These are phyloP conservation scores for Niebla homalea DNA, from an alignment of 495 filamentous ascomycete species.

Conservation along the genomic window DNA sequence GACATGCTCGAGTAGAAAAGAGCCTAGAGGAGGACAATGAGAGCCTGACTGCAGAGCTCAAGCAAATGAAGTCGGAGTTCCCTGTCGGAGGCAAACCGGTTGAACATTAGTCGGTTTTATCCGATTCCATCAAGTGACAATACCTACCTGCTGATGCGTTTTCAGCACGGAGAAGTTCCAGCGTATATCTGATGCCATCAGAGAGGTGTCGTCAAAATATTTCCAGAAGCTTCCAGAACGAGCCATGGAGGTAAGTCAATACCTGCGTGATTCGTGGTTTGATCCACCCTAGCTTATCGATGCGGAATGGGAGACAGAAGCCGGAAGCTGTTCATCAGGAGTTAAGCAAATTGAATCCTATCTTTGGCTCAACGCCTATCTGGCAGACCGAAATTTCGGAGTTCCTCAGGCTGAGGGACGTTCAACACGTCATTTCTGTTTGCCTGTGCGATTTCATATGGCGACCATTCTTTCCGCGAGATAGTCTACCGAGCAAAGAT, in stretches of 20 bases:
- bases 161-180: constrained; percentile 2
- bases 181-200: constrained; percentile 2
- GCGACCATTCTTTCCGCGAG: constrained; percentile 7
- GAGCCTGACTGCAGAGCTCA: neutral
- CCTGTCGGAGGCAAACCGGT: constrained; percentile 3
- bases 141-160: constrained; percentile 2
- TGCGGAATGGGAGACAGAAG: constrained; percentile 1
- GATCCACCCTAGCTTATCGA: constrained; percentile 2
- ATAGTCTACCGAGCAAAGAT: neutral
- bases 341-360: constrained; percentile 5
- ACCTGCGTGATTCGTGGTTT: constrained; percentile 1
- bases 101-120: constrained; percentile 7
- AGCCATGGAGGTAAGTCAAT: constrained; percentile 1
- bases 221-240: constrained; percentile 8
- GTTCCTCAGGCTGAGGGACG: constrained; percentile 4
- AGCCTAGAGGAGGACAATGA: constrained; percentile 6
- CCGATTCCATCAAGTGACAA: neutral
- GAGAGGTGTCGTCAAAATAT: constrained; percentile 5
- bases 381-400: constrained; percentile 5
- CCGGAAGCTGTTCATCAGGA: constrained; percentile 4
- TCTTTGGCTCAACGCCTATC: constrained; percentile 5
- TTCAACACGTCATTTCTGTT: constrained; percentile 6
- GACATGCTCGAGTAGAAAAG: constrained; percentile 4
- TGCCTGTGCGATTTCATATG: constrained; percentile 8
- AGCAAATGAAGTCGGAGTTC: constrained; percentile 2